phyloP scores from a whole-genome alignment of 208 protist species.

The Trypanosoma scelopori region DNA sequence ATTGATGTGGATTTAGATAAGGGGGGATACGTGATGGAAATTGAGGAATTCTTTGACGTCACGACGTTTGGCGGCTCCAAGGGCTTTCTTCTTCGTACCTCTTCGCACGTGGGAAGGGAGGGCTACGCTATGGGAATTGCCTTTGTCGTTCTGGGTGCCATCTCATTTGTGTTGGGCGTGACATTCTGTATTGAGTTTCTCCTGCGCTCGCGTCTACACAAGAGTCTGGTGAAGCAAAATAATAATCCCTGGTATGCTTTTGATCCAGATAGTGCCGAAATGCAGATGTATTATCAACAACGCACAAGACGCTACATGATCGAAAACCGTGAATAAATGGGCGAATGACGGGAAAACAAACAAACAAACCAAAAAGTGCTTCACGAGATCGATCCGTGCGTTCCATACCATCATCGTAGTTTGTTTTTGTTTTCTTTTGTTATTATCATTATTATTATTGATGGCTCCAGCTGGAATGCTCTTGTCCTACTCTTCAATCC shows the following conservation, averaged over 20 bases:
- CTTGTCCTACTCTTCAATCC: too few species aligned
- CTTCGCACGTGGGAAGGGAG: slow-evolving; percentile 57
- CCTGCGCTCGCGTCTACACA: slow-evolving; percentile 10
- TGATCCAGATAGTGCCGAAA: slow-evolving; percentile 34
- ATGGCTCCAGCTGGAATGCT: too few species aligned
- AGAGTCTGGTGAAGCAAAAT: neutral
- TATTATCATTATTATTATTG: too few species aligned
- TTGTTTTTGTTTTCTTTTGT: too few species aligned
- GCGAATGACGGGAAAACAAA: too few species aligned
- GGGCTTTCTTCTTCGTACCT: slow-evolving; percentile 88
- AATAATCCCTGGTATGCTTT: slow-evolving; percentile 49
- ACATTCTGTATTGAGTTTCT: slow-evolving; percentile 58
- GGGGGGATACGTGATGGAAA: slow-evolving; percentile 71
- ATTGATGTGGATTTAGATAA: slow-evolving; percentile 77
- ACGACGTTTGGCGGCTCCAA: slow-evolving; percentile 93
- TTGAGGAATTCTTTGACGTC: slow-evolving; percentile 95
- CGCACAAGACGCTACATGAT: slow-evolving; percentile 49
- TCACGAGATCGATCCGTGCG: too few species aligned
- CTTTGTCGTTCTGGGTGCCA: slow-evolving; percentile 58
- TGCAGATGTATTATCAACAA: slow-evolving; percentile 57
- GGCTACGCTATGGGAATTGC: slow-evolving; percentile 50
- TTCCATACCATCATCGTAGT: too few species aligned
- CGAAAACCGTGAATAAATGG: too few species aligned
- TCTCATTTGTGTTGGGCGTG: slow-evolving; percentile 56
- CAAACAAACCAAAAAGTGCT: too few species aligned